These are phyloP conservation scores for Euphrasia arctica DNA, from an alignment of 305 asterid species.

Conservation along the genomic window DNA sequence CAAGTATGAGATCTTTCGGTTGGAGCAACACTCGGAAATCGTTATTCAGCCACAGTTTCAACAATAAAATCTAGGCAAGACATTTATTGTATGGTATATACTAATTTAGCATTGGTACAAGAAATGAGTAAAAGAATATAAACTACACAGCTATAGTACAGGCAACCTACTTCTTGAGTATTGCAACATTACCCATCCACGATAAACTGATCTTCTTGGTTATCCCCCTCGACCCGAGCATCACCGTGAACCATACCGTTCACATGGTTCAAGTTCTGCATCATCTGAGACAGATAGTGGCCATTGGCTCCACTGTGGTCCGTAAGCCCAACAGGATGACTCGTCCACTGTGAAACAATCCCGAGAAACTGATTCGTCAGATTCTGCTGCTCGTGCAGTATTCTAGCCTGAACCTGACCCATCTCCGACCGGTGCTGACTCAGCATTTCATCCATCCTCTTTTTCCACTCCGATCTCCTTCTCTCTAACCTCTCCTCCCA, in stretches of 20 bases:
- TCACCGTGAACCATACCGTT: conserved; percentile 78
- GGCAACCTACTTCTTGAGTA: neutral
- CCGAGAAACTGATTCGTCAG: conserved; percentile 80
- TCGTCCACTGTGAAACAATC: conserved; percentile 82
- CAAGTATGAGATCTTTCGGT: conserved; percentile 8
- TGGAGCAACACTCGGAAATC: conserved; percentile 18
- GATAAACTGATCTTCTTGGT: conserved; percentile 93
- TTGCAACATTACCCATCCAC: conserved; percentile 61
- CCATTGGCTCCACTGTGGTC: conserved; percentile 74
- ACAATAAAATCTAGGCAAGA: conserved; percentile 27
- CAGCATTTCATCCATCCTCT: conserved; percentile 69
- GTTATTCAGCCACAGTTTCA: conserved; percentile 28
- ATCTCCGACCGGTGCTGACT: conserved; percentile 78
- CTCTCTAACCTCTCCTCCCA: conserved; percentile 70
- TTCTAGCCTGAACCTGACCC: conserved; percentile 77
- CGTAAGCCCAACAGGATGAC: conserved; percentile 66
- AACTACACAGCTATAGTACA: neutral
- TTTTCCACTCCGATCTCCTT: conserved; percentile 84
- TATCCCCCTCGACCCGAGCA: conserved; percentile 75
- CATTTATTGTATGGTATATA: conserved; percentile 33
- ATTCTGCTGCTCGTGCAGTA: conserved; percentile 84
- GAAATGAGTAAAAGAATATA: conserved; percentile 11
- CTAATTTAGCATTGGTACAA: conserved; percentile 16
- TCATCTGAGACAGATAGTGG: conserved; percentile 91
- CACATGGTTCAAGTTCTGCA: conserved; percentile 84